phyloP scores from a whole-genome alignment of 306 rosid genomes.

The Vachellia collinsii region DNA sequence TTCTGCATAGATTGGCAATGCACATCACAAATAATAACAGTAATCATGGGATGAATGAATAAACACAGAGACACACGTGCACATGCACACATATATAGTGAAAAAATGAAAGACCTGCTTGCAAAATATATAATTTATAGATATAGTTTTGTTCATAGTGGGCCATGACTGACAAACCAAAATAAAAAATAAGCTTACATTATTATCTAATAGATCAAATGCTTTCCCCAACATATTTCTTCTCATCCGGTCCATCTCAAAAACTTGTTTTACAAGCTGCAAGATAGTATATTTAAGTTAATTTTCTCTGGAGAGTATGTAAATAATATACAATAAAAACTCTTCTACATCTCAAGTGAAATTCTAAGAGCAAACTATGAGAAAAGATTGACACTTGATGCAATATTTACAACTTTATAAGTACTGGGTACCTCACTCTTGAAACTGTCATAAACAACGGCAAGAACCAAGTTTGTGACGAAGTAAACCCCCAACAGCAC shows the following conservation, averaged over 20 bases:
- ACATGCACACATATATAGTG: neutral
- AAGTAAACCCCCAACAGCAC: slow-evolving; percentile 96
- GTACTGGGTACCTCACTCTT: slow-evolving; percentile 70
- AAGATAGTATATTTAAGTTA: slow-evolving; percentile 38
- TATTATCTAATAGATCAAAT: slow-evolving; percentile 64
- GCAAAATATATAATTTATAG: slow-evolving; percentile 6
- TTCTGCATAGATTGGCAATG: slow-evolving; percentile 18
- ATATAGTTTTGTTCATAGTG: neutral
- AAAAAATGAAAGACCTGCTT: slow-evolving; percentile 27
- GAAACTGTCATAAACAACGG: slow-evolving; percentile 95
- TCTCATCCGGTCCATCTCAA: slow-evolving; percentile 67
- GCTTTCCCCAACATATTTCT: slow-evolving; percentile 74
- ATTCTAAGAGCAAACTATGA: slow-evolving; percentile 25
- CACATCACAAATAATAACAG: neutral
- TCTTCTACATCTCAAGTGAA: slow-evolving; percentile 13
- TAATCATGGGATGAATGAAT: neutral
- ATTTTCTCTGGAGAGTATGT: slow-evolving; percentile 30
- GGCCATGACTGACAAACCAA: slow-evolving; percentile 8
- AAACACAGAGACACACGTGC: neutral
- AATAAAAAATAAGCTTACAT: slow-evolving; percentile 61
- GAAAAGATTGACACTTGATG: slow-evolving; percentile 20
- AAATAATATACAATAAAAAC: slow-evolving; percentile 29
- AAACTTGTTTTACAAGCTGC: slow-evolving; percentile 90
- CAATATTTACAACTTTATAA: slow-evolving; percentile 21
- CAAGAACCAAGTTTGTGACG: slow-evolving; percentile 93